Conservation (phyloP, 371 early-diverging fungal genomes). For the Syncephalastrum contaminatum region DNA sequence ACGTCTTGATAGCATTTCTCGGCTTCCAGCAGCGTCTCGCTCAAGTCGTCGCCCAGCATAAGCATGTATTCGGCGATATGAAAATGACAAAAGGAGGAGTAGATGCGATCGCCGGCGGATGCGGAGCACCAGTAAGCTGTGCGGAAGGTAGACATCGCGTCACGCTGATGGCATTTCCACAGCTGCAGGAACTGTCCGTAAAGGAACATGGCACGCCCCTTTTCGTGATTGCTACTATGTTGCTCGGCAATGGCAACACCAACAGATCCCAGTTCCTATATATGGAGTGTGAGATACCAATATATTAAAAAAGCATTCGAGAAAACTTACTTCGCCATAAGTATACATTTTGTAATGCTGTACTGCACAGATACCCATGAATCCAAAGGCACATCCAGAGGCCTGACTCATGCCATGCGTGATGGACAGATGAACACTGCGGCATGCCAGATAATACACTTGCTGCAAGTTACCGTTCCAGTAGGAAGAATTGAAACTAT, state of each 20-base stretch:
- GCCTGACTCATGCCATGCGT: conserved; percentile 22
- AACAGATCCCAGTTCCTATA: conserved; percentile 28
- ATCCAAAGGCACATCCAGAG: conserved; percentile 28
- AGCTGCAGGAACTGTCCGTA: conserved; percentile 28
- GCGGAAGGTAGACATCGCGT: conserved; percentile 17
- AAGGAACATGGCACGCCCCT: conserved; percentile 30
- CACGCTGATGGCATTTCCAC: conserved; percentile 38
- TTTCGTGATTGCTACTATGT: conserved; percentile 30
- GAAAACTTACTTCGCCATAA: conserved; percentile 27
- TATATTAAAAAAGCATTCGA: background rate
- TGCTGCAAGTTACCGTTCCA: conserved; percentile 38
- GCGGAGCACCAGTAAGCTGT: conserved; percentile 15
- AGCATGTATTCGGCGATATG: conserved; percentile 28
- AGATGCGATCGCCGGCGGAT: conserved; percentile 45
- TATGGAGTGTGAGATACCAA: background rate
- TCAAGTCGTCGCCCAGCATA: conserved; percentile 21
- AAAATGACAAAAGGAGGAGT: conserved; percentile 31
- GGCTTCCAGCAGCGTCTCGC: conserved; percentile 26
- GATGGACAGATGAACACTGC: conserved; percentile 30
- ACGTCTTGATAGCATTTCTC: conserved; percentile 38
- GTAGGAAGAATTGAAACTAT: conserved; percentile 31
- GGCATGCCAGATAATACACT: conserved; percentile 37
- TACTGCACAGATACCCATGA: conserved; percentile 29
- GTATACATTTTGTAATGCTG: conserved; percentile 20
- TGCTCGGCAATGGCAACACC: conserved; percentile 31